These are phyloP conservation scores for Ogataea degrootiae DNA, from an alignment of 805 yeast species.

Conservation along the genomic window DNA sequence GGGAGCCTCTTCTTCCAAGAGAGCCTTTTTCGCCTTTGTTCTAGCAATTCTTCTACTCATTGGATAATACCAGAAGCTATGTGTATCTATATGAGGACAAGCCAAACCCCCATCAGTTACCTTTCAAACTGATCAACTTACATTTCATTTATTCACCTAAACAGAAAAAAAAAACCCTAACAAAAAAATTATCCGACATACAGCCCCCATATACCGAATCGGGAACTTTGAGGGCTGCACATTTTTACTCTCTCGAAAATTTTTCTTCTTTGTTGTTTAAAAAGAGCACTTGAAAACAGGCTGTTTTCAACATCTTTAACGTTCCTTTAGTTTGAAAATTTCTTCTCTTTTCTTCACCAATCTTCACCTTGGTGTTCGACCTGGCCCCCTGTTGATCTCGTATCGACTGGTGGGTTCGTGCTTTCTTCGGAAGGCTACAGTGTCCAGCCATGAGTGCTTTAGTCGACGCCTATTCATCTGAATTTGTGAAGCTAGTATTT, in stretches of 20 bases:
- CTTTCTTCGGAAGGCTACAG: conserved; percentile 19
- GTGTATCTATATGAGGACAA: too few relatives aligned
- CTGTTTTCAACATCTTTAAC: too few relatives aligned
- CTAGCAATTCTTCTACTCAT: conserved; percentile 34
- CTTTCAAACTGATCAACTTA: too few relatives aligned
- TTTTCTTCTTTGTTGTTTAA: not conserved
- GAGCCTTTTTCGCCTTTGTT: conserved; percentile 23
- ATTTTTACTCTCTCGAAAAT: conserved; percentile 2
- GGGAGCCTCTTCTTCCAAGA: conserved; percentile 6
- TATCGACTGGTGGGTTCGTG: conserved; percentile 18
- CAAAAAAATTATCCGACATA: too few relatives aligned
- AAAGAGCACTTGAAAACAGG: too few relatives aligned
- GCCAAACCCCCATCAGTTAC: too few relatives aligned
- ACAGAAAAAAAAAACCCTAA: too few relatives aligned
- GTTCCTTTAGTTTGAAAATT: not conserved
- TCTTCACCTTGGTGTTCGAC: conserved; percentile 33
- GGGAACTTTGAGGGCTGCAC: too few relatives aligned
- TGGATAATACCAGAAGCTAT: not conserved
- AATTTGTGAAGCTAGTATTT: conserved; percentile 31
- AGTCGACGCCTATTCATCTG: conserved; percentile 27
- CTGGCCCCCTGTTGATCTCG: conserved; percentile 20
- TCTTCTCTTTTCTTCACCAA: conserved; percentile 28
- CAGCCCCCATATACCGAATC: too few relatives aligned
- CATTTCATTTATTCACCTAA: too few relatives aligned
- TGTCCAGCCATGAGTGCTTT: conserved; percentile 24